These are phyloP conservation scores for Cyberlindnera maritima DNA, from an alignment of 805 yeast genomes.

Conservation along the genomic window DNA sequence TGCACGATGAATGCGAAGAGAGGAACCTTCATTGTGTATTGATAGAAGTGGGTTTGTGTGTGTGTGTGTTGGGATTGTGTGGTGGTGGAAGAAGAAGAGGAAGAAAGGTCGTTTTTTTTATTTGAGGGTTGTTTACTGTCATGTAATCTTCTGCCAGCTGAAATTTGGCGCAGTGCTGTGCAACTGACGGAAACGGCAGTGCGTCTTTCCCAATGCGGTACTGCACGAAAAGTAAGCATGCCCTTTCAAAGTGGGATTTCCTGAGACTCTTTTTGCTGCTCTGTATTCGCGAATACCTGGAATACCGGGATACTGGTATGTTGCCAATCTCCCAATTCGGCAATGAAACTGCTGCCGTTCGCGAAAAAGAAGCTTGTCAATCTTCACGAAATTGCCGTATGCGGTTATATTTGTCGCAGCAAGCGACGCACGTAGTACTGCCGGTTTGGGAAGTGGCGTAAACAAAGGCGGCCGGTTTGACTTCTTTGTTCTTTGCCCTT, in stretches of 20 bases:
- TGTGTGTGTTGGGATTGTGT: not conserved
- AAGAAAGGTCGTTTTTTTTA: not conserved
- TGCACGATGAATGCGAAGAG: conserved; percentile 14
- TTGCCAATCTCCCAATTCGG: not conserved
- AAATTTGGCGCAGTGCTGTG: conserved; percentile 14
- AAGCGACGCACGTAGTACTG: not conserved
- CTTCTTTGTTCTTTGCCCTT: no score
- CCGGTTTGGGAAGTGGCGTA: conserved; percentile 4
- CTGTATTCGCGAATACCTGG: not conserved
- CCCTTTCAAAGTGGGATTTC: conserved; percentile 11
- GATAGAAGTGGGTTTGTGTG: not conserved
- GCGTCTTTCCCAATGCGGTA: conserved; percentile 3
- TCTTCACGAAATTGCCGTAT: not conserved
- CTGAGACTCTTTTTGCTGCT: no score
- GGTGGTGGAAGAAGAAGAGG: not conserved
- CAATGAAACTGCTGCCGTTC: not conserved
- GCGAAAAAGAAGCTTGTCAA: not conserved
- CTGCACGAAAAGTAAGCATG: conserved; percentile 4
- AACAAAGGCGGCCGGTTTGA: not conserved
- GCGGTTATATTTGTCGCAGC: conserved; percentile 9
- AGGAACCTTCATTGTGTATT: conserved; percentile 14
- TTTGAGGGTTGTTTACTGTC: conserved; percentile 5
- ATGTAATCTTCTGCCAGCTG: conserved; percentile 11
- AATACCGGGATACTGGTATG: not conserved
- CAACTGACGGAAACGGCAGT: conserved; percentile 6